Conservation (phyloP, 805 yeast genomes). For the Kurtzmaniella fragi region DNA sequence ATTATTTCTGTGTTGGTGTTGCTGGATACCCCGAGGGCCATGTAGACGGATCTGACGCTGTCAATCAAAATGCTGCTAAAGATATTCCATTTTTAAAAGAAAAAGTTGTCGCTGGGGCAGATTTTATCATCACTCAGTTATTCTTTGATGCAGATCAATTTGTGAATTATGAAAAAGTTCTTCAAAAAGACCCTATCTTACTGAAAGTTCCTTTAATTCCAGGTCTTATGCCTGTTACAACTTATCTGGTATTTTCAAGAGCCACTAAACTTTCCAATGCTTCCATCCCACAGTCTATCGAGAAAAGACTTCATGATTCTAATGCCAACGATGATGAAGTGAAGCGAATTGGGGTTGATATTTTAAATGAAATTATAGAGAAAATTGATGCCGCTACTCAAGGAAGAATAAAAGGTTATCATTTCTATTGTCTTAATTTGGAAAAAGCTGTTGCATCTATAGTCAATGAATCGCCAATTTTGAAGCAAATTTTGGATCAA, state of each 20-base stretch:
- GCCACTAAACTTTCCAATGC: slow-evolving; percentile 91
- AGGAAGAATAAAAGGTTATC: slow-evolving; percentile 72
- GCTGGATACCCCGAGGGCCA: slow-evolving; percentile 99
- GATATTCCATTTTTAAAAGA: slow-evolving; percentile 81
- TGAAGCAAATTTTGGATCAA: slow-evolving; percentile 41
- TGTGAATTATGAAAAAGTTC: slow-evolving; percentile 51
- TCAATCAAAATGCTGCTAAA: slow-evolving; percentile 56
- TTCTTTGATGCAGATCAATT: slow-evolving; percentile 85
- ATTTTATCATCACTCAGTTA: slow-evolving; percentile 84
- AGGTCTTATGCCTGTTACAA: slow-evolving; percentile 88
- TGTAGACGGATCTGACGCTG: slow-evolving; percentile 73
- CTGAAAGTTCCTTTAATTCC: slow-evolving; percentile 63
- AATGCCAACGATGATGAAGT: slow-evolving; percentile 71
- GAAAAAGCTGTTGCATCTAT: slow-evolving; percentile 90
- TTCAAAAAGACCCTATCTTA: slow-evolving; percentile 36
- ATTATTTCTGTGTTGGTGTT: slow-evolving; percentile 88
- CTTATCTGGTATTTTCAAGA: slow-evolving; percentile 74
- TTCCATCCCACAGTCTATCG: slow-evolving; percentile 57
- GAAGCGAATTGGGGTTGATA: slow-evolving; percentile 75
- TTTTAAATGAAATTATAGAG: slow-evolving; percentile 59
- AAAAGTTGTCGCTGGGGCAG: slow-evolving; percentile 92
- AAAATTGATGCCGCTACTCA: slow-evolving; percentile 49
- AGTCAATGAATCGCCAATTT: slow-evolving; percentile 54
- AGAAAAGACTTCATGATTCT: slow-evolving; percentile 50
- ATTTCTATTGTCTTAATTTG: slow-evolving; percentile 86